A percentile compares a stretch with the other conserved stretches of the same genome.
These are phyloP conservation scores for Pelargonium fulgidum DNA, from an alignment of 441 rosid genomes.

Conservation along the genomic window DNA sequence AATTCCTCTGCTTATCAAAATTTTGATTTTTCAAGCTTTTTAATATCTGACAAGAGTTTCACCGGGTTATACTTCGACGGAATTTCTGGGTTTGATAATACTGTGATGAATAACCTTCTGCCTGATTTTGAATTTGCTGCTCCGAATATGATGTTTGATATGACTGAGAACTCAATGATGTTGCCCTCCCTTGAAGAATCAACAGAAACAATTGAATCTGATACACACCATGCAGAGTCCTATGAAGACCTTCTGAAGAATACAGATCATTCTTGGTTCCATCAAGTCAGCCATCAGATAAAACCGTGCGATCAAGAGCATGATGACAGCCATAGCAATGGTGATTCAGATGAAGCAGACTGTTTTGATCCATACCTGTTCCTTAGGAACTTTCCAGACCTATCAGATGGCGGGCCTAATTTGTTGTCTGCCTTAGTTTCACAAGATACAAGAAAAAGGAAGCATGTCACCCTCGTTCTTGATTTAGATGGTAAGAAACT, in stretches of 20 bases:
- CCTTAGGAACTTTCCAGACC: conserved; percentile 76
- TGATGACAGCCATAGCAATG: conserved; percentile 28
- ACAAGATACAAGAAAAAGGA: conserved; percentile 76
- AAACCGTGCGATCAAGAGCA: conserved; percentile 44
- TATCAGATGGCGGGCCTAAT: conserved; percentile 80
- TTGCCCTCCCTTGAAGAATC: conserved; percentile 73
- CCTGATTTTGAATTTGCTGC: conserved; percentile 63
- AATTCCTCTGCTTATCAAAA: conserved; percentile 44
- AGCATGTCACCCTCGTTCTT: conserved; percentile 81
- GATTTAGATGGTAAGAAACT: conserved; percentile 78
- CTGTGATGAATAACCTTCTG: conserved; percentile 38
- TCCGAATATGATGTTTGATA: conserved; percentile 45
- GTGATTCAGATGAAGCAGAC: conserved; percentile 41
- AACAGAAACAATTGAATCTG: conserved; percentile 29
- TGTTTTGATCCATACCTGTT: conserved; percentile 81
- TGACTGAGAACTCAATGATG: conserved; percentile 62
- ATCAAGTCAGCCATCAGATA: conserved; percentile 54
- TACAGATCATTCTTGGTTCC: conserved; percentile 29
- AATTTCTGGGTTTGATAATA: conserved; percentile 37
- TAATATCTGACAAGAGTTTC: conserved; percentile 66
- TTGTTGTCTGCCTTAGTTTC: conserved; percentile 80
- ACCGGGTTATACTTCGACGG: conserved; percentile 66
- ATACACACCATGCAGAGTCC: conserved; percentile 37
- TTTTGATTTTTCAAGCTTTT: conserved; percentile 70
- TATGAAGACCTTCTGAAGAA: conserved; percentile 42